Base-by-base conservation (phyloP, 1,139 yeast genomes). In the Debaryomycetaceae sp. region DNA sequence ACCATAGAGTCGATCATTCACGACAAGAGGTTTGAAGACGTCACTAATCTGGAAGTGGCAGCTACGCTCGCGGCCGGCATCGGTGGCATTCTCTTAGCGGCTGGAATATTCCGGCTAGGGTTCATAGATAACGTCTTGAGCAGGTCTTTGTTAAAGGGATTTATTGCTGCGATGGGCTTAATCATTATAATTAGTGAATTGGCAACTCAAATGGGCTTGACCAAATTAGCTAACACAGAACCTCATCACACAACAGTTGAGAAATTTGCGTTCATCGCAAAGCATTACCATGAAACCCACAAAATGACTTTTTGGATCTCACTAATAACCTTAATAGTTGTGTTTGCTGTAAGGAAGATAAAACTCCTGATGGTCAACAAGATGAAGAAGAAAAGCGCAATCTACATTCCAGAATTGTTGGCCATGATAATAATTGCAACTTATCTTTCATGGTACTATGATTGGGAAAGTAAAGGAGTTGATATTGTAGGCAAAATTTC, bases 101-200 rank as follows among this genome's bases (percentile, higher is more conserved):
- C 63, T 29, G 72, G 72, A 1, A 42, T 67, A 6, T 51, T 60
- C 20, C 45, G 71, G 17, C 54, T 63, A 34, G 72, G 72, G 1
- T 67, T 64, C 46, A 51, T 67, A 40, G 69, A 64, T 47, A 65
- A 58, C 41, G 63, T 67, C 13, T 54, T 67, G 38, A 61, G 66
- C 29, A 52, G 71, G 33, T 63, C 71, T 1, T 49, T 67, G 14
- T 50, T 67, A 9, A 66, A 66, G 44, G 72, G 72, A 1, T 67
- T 66, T 38, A 51, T 67, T 14, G 70, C 66, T 2, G 71, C 71
- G 14, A 64, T 67, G 67, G 72, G 71, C 6, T 47, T 63, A 8
- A 62, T 66, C 33, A 66, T 67, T 70, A 65, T 67, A 31, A 52
- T 62, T 13, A 65, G 59, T 46, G 68, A 66, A 47, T 47, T 67